phyloP scores from a whole-genome alignment of 306 rosid genomes.

The Ceratonia siliqua region DNA sequence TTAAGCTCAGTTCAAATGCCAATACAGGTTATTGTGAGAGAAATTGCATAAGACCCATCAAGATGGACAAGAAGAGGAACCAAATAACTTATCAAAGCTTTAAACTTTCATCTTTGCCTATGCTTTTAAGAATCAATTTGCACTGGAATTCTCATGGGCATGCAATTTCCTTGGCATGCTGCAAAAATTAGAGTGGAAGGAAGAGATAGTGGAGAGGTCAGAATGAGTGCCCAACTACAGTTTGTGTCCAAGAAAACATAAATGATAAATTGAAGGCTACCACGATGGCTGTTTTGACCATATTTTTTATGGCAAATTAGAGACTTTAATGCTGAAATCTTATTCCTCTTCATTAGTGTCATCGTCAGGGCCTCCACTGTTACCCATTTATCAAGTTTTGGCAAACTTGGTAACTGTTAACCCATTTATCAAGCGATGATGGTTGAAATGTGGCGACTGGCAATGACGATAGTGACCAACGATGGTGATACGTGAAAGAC shows the following conservation, averaged over 20 bases:
- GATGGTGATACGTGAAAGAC: too few species aligned
- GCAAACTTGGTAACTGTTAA: too few species aligned
- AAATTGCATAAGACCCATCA: conserved; percentile 23
- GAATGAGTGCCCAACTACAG: not conserved
- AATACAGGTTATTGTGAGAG: not conserved
- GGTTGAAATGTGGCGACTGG: too few species aligned
- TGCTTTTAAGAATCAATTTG: conserved; percentile 10
- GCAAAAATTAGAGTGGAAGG: not conserved
- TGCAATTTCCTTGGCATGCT: conserved; percentile 10
- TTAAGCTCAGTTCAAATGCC: not conserved
- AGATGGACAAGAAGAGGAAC: not conserved
- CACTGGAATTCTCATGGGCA: conserved; percentile 25
- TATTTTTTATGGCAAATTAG: too few species aligned
- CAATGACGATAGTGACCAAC: too few species aligned
- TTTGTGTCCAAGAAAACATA: not conserved
- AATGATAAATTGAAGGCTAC: too few species aligned
- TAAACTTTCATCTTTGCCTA: conserved; percentile 25
- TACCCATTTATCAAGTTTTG: too few species aligned
- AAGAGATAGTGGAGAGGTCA: conserved; percentile 26
- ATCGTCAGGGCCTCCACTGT: too few species aligned
- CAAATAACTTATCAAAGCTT: conserved; percentile 19
- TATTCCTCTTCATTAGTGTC: too few species aligned
- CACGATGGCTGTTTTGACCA: too few species aligned
- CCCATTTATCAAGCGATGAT: too few species aligned
- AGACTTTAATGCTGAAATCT: too few species aligned